phyloP scores from a whole-genome alignment of 2,329 filamentous ascomycete genomes.

The Trichoderma afroharzianum region DNA sequence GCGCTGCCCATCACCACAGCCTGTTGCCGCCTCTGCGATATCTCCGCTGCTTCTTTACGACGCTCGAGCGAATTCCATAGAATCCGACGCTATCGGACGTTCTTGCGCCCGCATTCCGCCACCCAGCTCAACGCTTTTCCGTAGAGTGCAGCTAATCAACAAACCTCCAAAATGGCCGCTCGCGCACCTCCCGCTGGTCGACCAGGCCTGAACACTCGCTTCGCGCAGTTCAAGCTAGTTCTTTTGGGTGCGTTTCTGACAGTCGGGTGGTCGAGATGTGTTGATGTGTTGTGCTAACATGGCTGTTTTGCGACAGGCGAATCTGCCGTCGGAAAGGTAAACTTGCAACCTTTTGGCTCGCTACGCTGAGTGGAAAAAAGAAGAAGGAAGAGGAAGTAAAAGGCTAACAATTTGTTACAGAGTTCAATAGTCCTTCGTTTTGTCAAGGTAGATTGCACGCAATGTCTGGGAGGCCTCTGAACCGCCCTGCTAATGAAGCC shows the following conservation, averaged over 20 bases:
- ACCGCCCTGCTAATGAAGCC: conserved; percentile 18
- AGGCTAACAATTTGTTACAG: conserved; percentile 43
- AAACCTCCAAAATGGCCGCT: conserved; percentile 66
- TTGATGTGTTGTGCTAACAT: conserved; percentile 17
- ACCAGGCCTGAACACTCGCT: conserved; percentile 71
- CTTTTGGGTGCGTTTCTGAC: conserved; percentile 68
- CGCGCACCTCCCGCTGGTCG: conserved; percentile 64
- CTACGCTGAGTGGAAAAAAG: not conserved
- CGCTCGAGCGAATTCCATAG: not conserved
- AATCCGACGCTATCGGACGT: not conserved
- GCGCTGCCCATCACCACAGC: conserved; percentile 5
- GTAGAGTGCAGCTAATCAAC: conserved; percentile 26
- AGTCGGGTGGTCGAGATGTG: conserved; percentile 14
- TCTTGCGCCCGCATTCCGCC: not conserved
- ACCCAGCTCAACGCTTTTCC: not conserved
- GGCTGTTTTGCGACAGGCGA: conserved; percentile 62
- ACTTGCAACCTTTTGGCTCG: conserved; percentile 1
- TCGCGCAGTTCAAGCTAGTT: conserved; percentile 99
- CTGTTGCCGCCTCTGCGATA: not conserved
- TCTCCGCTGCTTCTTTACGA: not conserved
- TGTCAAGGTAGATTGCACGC: conserved; percentile 69
- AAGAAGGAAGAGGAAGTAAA: not conserved
- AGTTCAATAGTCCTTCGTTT: conserved; percentile 97
- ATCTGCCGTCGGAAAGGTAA: conserved; percentile 97
- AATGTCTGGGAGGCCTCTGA: not conserved